Evolutionary conservation across 2,329 filamentous ascomycete genomes (phyloP), one percentile per base, ranked within the genome.

Genomic region (Alternaria gaisen): DNA sequence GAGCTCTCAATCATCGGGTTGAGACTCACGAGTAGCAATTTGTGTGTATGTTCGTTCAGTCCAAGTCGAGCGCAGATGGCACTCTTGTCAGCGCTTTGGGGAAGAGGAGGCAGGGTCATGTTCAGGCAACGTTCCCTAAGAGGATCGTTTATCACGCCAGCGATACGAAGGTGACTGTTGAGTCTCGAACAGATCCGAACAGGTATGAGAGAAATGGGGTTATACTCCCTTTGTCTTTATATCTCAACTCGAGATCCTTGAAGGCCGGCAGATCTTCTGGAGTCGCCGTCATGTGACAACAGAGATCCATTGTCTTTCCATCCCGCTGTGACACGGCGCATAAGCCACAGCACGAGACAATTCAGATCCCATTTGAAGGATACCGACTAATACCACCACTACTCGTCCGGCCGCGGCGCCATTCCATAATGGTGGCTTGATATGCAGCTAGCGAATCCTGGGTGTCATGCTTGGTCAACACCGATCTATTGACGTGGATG

Each of bases 61-160:
- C 79, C 78, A 12, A 84, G 74, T 40, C 80, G 71, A 53, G 76
- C 68, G 61, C 83, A 81, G 53, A 84, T 78, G 32, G 76, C 76
- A 18, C 74, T 71, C 71, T 83, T 83, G 50, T 80, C 79, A 59
- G 81, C 80, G 68, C 82, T 83, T 69, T 77, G 80, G 44, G 81
- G 77, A 57, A 83, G 69, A 42, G 70, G 71, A 20, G 46, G 55
- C 42, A 34, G 46, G 50, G 56, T 58, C 72, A 73, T 74, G 30
- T 22, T 66, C 41, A 40, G 28, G 11, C n/a, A 20, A 47, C 18
- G 53, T 41, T 50, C 20, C n/a, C 55, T 51, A 41, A 36, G 28
- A 40, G 24, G 20, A 47, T 43, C 36, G 18, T 55, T 16, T 42
- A 46, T 53, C 41, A 56, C 53, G 41, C 28, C 41, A 40, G 28